A percentile compares a stretch with the other conserved stretches of the same genome.
Conservation (phyloP, 805 yeast species). For the Yarrowia keelungensis region DNA sequence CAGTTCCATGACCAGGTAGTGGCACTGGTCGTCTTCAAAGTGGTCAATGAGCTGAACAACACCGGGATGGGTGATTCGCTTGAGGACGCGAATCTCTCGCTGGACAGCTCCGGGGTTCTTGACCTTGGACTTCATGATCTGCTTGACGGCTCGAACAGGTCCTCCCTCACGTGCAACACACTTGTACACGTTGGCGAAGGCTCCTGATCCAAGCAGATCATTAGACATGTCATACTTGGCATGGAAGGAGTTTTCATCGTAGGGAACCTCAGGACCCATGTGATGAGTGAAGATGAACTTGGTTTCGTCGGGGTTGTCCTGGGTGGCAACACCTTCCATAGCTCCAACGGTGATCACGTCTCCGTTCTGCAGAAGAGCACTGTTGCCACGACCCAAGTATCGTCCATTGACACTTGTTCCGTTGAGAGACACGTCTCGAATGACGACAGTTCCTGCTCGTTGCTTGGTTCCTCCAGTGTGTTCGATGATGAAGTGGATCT, state of each 20-base stretch:
- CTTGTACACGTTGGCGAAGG: conserved; percentile 93
- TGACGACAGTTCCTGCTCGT: conserved; percentile 53
- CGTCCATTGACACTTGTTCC: conserved; percentile 87
- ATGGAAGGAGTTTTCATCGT: conserved; percentile 41
- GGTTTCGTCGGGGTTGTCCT: conserved; percentile 57
- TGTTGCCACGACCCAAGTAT: conserved; percentile 74
- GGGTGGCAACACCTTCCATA: conserved; percentile 64
- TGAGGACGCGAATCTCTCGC: conserved; percentile 81
- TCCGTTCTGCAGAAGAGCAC: conserved; percentile 85
- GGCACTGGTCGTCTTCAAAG: conserved; percentile 80
- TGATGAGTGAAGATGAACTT: conserved; percentile 58
- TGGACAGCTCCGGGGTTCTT: conserved; percentile 80
- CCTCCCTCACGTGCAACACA: conserved; percentile 89
- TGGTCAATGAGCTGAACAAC: conserved; percentile 83
- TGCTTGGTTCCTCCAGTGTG: conserved; percentile 23
- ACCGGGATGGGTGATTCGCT: conserved; percentile 80
- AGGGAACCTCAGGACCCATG: conserved; percentile 46
- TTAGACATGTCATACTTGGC: conserved; percentile 73
- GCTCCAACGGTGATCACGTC: conserved; percentile 91
- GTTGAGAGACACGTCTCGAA: conserved; percentile 83
- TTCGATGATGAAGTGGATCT: conserved; percentile 21
- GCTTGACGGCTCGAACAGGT: conserved; percentile 86
- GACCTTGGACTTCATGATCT: conserved; percentile 81
- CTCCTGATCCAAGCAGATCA: conserved; percentile 94
- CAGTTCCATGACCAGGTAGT: conserved; percentile 92